Conservation (phyloP, 106 monocot species). For the Phalaenopsis aphrodite region DNA sequence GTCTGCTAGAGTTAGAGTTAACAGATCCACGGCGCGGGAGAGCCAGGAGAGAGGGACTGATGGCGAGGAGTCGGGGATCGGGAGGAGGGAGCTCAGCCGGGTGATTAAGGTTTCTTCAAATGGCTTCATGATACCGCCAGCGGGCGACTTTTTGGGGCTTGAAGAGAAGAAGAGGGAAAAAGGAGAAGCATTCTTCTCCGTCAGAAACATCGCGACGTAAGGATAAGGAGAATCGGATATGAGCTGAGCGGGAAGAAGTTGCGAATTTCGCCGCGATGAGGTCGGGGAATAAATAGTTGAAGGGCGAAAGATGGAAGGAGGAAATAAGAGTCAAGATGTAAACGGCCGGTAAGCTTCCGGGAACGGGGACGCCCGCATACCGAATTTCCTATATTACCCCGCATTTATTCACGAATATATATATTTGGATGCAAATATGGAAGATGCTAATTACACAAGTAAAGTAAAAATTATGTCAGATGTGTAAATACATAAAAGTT, state of each 20-base stretch:
- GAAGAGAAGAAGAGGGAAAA: neutral
- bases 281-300: neutral
- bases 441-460: no score
- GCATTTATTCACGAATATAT: no score
- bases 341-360: no score
- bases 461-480: no score
- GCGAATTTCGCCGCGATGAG: neutral
- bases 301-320: neutral
- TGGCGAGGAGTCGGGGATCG: conserved; percentile 6
- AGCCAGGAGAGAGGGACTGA: conserved; percentile 23
- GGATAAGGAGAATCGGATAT: neutral
- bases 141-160: neutral
- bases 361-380: no score
- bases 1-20: conserved; percentile 31
- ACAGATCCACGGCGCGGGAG: conserved; percentile 22
- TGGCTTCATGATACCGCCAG: conserved; percentile 1
- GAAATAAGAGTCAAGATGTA: neutral
- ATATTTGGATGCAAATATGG: no score
- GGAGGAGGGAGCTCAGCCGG: conserved; percentile 38
- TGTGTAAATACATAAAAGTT: no score
- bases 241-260: neutral
- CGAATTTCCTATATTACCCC: no score
- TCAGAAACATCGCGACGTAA: neutral
- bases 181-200: neutral
- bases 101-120: conserved; percentile 39